Percentiles rank a stretch among this genome's conserved stretches.
These are phyloP conservation scores for Colletotrichum sp. DNA, from an alignment of 2,329 filamentous ascomycete species.

Conservation along the genomic window DNA sequence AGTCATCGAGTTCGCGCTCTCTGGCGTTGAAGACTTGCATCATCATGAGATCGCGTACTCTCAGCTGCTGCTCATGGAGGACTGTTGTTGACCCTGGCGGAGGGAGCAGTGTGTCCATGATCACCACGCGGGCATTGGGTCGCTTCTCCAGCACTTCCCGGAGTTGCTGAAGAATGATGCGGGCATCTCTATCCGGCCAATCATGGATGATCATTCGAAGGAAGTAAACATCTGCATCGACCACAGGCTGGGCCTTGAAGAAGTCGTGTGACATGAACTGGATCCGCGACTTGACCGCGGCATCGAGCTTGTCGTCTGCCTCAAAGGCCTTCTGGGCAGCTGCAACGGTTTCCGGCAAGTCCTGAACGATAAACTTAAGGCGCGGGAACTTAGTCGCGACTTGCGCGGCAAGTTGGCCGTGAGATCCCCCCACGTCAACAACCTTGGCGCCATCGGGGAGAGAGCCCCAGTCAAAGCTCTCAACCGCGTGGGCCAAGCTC, in stretches of 20 bases:
- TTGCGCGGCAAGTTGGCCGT: neutral
- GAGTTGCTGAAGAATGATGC: slow-evolving; percentile 44
- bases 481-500: slow-evolving; percentile 32
- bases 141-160: slow-evolving; percentile 38
- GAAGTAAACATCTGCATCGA: slow-evolving; percentile 53
- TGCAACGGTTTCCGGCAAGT: neutral
- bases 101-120: slow-evolving; percentile 37
- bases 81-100: slow-evolving; percentile 35
- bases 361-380: slow-evolving; percentile 8
- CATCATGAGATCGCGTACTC: slow-evolving; percentile 47
- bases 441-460: slow-evolving; percentile 6
- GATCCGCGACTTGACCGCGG: slow-evolving; percentile 31
- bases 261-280: slow-evolving; percentile 41
- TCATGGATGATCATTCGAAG: slow-evolving; percentile 61
- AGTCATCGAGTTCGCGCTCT: slow-evolving; percentile 48
- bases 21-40: slow-evolving; percentile 53
- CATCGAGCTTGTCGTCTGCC: neutral
- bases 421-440: slow-evolving; percentile 13
- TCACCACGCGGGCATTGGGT: neutral
- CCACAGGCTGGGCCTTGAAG: slow-evolving; percentile 39
- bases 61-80: neutral
- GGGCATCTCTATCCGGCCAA: slow-evolving; percentile 51
- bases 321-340: neutral
- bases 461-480: neutral
- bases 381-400: slow-evolving; percentile 1